Percentiles rank a stretch among this genome's conserved stretches.
These are phyloP conservation scores for Apiotrichum montevideense DNA, from an alignment of 1,284 basidiomycete genomes.

Conservation along the genomic window DNA sequence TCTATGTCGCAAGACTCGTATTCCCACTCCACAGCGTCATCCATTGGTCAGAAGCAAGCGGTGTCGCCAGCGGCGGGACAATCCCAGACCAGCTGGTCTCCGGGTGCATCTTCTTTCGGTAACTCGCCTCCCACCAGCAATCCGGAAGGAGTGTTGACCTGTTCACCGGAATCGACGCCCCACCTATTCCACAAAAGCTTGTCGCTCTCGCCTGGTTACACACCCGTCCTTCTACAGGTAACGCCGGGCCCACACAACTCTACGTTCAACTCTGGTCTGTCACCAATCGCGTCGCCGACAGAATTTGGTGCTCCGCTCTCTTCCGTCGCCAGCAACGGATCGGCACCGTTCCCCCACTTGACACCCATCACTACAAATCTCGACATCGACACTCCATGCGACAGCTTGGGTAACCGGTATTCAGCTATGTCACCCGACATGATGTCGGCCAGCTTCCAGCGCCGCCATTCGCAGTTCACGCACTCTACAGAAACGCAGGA, in stretches of 20 bases:
- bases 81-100: too few relatives aligned
- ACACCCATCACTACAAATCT: slow-evolving; percentile 2
- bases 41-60: too few relatives aligned
- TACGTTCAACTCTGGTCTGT: background rate
- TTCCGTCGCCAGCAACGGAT: too few relatives aligned
- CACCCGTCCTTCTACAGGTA: background rate
- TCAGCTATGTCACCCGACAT: background rate
- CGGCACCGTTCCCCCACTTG: background rate
- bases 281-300: background rate
- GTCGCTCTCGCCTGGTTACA: background rate
- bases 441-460: background rate
- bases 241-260: background rate
- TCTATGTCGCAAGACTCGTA: too few relatives aligned
- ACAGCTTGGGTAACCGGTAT: background rate
- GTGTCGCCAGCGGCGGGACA: too few relatives aligned
- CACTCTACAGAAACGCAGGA: background rate
- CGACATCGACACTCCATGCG: slow-evolving; percentile 1
- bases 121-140: too few relatives aligned
- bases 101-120: too few relatives aligned
- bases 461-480: slow-evolving; percentile 4
- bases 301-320: too few relatives aligned
- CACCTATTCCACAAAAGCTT: background rate
- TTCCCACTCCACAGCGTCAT: too few relatives aligned
- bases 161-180: background rate
- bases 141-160: background rate